Percentiles rank a stretch among this genome's conserved stretches.
Conservation (phyloP, 2,329 filamentous ascomycete genomes). For the Colletotrichum tabaci region DNA sequence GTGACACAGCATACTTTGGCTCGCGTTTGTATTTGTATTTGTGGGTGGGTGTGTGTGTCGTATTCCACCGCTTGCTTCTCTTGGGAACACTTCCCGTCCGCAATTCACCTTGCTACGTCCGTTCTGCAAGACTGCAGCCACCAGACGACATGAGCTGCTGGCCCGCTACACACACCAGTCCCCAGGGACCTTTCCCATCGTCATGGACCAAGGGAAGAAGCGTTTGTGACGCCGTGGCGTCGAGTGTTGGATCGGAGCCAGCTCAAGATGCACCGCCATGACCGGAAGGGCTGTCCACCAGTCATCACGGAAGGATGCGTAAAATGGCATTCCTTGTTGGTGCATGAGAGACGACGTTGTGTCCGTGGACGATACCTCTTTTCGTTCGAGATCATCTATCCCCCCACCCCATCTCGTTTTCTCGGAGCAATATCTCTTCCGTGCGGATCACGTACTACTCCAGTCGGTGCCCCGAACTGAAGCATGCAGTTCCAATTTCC, state of each 20-base stretch:
- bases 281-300: background rate
- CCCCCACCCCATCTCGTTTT: too few species aligned
- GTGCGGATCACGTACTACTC: background rate
- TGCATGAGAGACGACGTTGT: too few species aligned
- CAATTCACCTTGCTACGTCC: background rate
- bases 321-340: background rate
- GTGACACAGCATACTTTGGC: background rate
- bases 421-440: background rate
- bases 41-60: too few species aligned
- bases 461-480: background rate
- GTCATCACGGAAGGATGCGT: background rate
- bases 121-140: too few species aligned
- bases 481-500: background rate
- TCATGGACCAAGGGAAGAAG: background rate
- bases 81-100: background rate
- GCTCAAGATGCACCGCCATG: background rate
- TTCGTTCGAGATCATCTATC: background rate
- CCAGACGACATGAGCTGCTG: too few species aligned
- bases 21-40: too few species aligned
- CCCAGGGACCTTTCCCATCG: too few species aligned
- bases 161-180: background rate
- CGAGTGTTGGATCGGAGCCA: background rate
- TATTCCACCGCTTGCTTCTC: background rate
- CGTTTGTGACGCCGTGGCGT: background rate
- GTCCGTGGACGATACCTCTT: too few species aligned